Conservation (phyloP, 164 flowering plant species). For the Aristolochia contorta region DNA sequence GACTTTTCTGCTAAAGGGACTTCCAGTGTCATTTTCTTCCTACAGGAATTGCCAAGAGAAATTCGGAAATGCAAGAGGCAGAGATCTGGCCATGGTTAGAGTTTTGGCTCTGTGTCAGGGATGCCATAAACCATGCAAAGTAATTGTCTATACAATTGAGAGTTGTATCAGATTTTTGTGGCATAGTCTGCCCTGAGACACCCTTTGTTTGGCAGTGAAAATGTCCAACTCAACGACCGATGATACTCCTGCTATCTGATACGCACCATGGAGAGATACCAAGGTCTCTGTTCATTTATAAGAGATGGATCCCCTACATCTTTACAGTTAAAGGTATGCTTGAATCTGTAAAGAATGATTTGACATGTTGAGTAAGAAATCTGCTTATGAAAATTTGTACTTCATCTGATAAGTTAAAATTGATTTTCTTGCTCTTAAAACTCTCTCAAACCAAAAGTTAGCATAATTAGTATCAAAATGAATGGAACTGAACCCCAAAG, state of each 20-base stretch:
- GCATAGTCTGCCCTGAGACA: background rate
- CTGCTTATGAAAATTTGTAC: no score
- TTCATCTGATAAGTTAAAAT: no score
- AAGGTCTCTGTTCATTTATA: conserved; percentile 66
- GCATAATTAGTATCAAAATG: background rate
- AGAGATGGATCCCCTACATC: conserved; percentile 71
- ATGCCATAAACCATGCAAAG: conserved; percentile 72
- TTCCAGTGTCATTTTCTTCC: no score
- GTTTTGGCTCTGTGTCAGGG: conserved; percentile 58
- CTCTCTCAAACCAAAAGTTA: background rate
- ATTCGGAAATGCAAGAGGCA: conserved; percentile 57
- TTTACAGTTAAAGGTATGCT: conserved; percentile 56
- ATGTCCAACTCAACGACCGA: conserved; percentile 14
- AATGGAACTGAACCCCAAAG: background rate
- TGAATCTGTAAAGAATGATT: background rate
- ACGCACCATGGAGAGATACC: conserved; percentile 80
- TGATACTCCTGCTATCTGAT: conserved; percentile 70
- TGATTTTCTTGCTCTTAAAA: background rate
- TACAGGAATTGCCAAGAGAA: conserved; percentile 58
- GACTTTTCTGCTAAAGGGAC: background rate
- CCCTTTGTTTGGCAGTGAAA: conserved; percentile 25
- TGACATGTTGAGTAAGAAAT: no score
- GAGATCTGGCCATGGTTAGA: conserved; percentile 78
- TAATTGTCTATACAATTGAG: conserved; percentile 11
- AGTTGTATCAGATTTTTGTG: background rate